Conservation (phyloP, 371 early-diverging fungal genomes). For the Chytridiales sp. region DNA sequence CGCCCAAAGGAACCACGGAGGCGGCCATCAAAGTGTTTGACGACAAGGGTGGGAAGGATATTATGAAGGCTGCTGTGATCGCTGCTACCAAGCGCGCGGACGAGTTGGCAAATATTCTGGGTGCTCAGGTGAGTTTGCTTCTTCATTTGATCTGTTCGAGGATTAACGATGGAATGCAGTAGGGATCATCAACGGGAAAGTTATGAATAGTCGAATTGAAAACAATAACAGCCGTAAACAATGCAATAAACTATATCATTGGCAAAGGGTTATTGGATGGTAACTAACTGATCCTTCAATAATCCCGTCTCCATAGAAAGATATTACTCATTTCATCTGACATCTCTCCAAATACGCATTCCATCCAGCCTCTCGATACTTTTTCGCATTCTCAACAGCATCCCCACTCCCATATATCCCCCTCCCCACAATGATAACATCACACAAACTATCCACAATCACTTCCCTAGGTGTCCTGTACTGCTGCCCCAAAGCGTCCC, state of each 20-base stretch:
- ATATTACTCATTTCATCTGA: constrained; percentile 3
- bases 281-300: background rate
- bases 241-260: no score
- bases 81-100: constrained; percentile 70
- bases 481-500: constrained; percentile 91
- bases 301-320: background rate
- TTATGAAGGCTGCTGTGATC: constrained; percentile 61
- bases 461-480: constrained; percentile 90
- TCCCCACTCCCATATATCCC: constrained; percentile 87
- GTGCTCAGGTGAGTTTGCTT: constrained; percentile 31
- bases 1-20: constrained; percentile 92
- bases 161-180: background rate
- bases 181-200: background rate
- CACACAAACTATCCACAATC: constrained; percentile 78
- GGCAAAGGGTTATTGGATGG: no score
- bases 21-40: constrained; percentile 82
- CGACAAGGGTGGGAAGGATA: constrained; percentile 55
- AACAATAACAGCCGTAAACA: no score
- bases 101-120: constrained; percentile 69
- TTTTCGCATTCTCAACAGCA: constrained; percentile 64
- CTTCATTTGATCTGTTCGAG: background rate
- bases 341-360: constrained; percentile 72
- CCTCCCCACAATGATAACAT: constrained; percentile 96
- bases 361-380: constrained; percentile 93
- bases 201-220: background rate